Conservation (phyloP, 805 yeast species). For the Saccharomycopsis olivae region DNA sequence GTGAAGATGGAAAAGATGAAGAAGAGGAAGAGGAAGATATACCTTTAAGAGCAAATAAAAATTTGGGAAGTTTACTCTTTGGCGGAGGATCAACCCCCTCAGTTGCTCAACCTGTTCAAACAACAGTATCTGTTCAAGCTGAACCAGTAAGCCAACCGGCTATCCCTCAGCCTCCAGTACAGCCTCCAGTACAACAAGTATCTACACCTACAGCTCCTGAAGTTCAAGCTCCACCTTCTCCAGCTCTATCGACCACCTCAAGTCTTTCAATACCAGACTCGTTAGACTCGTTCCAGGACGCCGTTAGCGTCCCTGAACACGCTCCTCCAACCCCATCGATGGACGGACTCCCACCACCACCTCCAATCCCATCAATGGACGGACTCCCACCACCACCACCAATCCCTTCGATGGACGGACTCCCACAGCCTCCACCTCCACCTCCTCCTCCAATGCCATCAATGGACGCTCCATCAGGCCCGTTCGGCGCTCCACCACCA, state of each 20-base stretch:
- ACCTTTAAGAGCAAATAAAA: conserved; percentile 14
- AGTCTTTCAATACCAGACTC: conserved; percentile 18
- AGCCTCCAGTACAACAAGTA: not conserved
- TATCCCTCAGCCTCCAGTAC: not conserved
- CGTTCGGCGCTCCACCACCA: conserved; percentile 10
- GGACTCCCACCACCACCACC: conserved; percentile 9
- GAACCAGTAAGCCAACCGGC: not conserved
- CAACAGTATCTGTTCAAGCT: conserved; percentile 3
- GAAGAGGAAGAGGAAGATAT: conserved; percentile 18
- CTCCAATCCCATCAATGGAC: not conserved
- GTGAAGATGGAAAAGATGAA: conserved; percentile 11
- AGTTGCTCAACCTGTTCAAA: conserved; percentile 1
- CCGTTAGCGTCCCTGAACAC: conserved; percentile 6
- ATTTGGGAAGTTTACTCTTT: conserved; percentile 15
- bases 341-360: conserved; percentile 8
- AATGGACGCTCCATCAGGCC: conserved; percentile 3
- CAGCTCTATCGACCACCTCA: conserved; percentile 13
- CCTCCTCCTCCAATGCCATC: conserved; percentile 6
- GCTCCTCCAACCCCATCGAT: not conserved
- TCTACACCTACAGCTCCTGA: conserved; percentile 1
- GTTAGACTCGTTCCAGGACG: conserved; percentile 18
- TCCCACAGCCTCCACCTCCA: conserved; percentile 5
- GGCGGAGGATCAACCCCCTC: conserved; percentile 8
- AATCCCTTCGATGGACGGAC: not conserved
- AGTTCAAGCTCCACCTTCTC: conserved; percentile 8